Evolutionary conservation across 2,329 filamentous ascomycete genomes (phyloP), one percentile per base, ranked within the genome.

Genomic region (Botrytis galanthina): DNA sequence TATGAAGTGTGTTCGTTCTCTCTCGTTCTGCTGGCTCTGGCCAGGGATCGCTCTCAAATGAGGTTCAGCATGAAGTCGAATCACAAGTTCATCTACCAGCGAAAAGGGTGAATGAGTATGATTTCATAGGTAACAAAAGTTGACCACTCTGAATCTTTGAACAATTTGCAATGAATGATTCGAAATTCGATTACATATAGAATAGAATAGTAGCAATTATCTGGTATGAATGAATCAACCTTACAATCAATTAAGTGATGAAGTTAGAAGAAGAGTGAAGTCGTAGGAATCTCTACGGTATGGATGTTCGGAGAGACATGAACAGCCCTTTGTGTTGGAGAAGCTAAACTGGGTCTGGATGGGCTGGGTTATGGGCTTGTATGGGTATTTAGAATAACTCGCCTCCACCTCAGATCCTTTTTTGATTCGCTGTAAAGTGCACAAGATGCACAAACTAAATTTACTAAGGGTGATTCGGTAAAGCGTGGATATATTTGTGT

Each of bases 21-120:
- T 26, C 46, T 64, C 16, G 54, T 69, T 68, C 51, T 68, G 59
- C 71, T 69, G 71, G 71, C 51, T 68, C 42, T 44, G 48, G 62
- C 54, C 71, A 67, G 64, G 63, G 42, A 60, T 68, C 57, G 48
- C 14, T 60, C 16, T 60, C 48, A 72, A 29, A 68, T 68, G 63
- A 42, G 16, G 71, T 72, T 72, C 71, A 68, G 63, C 71, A 72
- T 72, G 48, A 72, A 72, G 71, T 72, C 39, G 71, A 59, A 72
- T 67, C 29, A 68, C 70, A 48, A 57, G 59, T 20, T 12, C 62
- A 68, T 72, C 14, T 60, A 72, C 51, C 51, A 48, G 39, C 39
- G 39, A 44, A 44, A 60, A 60, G 37, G 61, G 71, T 60, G 63
- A 68, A 68, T 68, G 51, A 68, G 37, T 39, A 39, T 66, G 51